These are phyloP conservation scores for Populus trichocarpa DNA, from an alignment of 441 rosid genomes.

Conservation along the genomic window DNA sequence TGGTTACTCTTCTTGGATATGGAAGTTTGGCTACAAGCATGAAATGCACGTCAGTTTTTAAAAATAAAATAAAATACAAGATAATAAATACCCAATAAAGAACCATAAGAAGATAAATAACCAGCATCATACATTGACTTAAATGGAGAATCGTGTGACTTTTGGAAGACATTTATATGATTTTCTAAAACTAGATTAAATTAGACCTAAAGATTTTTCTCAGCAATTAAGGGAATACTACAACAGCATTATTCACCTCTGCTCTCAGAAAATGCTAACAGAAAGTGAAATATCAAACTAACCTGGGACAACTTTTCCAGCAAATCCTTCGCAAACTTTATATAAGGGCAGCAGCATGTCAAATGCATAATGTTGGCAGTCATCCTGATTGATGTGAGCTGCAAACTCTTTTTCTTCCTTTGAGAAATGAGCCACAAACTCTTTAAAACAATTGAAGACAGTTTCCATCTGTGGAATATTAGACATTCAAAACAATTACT, in stretches of 20 bases:
- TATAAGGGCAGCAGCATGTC: slow-evolving; percentile 70
- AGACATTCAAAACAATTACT: slow-evolving; percentile 5
- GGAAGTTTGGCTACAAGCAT: not conserved
- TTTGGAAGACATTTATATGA: not conserved
- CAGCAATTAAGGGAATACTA: not conserved
- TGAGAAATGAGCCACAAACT: not conserved
- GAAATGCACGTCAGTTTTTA: not conserved
- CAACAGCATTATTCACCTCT: slow-evolving; percentile 2
- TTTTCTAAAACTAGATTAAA: not conserved
- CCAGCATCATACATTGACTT: too few species aligned
- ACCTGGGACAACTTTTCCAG: slow-evolving; percentile 80
- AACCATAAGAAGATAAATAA: not conserved
- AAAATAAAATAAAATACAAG: not conserved
- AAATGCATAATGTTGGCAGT: slow-evolving; percentile 44
- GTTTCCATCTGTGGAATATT: slow-evolving; percentile 57
- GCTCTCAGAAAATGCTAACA: not conserved
- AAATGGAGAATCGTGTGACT: not conserved
- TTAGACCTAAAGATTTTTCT: not conserved
- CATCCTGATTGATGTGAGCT: slow-evolving; percentile 42
- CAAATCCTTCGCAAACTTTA: slow-evolving; percentile 86
- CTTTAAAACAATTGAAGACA: slow-evolving; percentile 48
- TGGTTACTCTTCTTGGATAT: not conserved
- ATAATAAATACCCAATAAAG: not conserved
- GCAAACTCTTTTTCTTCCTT: slow-evolving; percentile 30
- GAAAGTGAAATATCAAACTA: slow-evolving; percentile 18